Evolutionary conservation across 2,329 filamentous ascomycete genomes (phyloP), one percentile per base, ranked within the genome.

Genomic region (Simplicillium aogashimaense): DNA sequence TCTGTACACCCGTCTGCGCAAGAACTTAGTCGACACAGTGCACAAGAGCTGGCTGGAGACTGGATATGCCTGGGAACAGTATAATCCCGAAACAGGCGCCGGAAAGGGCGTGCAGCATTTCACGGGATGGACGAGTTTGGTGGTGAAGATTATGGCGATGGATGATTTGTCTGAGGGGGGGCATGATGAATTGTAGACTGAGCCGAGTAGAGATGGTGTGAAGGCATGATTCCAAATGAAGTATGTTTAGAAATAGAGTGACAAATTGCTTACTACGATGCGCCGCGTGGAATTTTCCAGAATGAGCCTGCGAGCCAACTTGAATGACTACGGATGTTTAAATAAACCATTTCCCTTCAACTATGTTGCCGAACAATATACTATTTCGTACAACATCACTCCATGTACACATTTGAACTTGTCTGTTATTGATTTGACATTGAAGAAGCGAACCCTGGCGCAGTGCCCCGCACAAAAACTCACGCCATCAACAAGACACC

Each of bases 71-170:
- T 98, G 90, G 90, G 92, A 98, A 64, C 92, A 98, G 65, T 98
- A 97, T 61, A 86, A 94, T 58, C 87, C 89, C 0, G 87, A 95
- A 52, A 94, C 86, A 3, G 92, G 92, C 35, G 76, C 76, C 39
- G 92, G 92, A n/a, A 90, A 97, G 69, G 75, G 92, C 33, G 97
- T 89, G 5, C 88, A 95, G 69, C 90, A 97, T 62, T 98, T 98
- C 59, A 95, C 92, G 0, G 92, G 92, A 38, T 98, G 92, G 92
- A 98, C 92, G n/a, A 95, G 87, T 59, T 68, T 97, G 62, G 86
- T 97, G 36, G 89, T 97, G 35, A 95, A 95, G 70, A 86, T 98
- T 50, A 95, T 97, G 88, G 78, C 79, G 36, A 90, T 98, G 86
- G 84, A 87, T 7, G 83, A 94, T 50, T 55, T 86, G 16, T 47